Evolutionary conservation across 805 yeast species (phyloP).

Genomic region (Pichia membranifaciens): DNA sequence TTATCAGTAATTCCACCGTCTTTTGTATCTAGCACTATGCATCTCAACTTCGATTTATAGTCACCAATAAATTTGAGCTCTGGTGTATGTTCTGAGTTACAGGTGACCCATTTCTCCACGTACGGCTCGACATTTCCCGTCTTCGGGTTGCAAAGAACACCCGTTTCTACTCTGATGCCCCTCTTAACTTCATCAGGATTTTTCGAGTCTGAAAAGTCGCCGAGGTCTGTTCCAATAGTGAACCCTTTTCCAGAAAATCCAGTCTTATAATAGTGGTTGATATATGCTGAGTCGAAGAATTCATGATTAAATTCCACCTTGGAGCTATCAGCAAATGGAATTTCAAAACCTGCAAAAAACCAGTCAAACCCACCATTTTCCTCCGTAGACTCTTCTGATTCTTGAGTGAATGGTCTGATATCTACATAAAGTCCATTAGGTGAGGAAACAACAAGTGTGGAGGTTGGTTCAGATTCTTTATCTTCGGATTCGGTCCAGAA

Average conservation of each 20-base stretch:
- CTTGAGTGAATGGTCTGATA: conserved; percentile 31
- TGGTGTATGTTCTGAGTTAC: conserved; percentile 32
- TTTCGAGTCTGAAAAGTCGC: not conserved
- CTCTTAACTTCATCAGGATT: conserved; percentile 22
- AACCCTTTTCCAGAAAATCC: not conserved
- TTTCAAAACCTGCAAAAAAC: conserved; percentile 51
- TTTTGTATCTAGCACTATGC: conserved; percentile 21
- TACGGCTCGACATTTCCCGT: conserved; percentile 39
- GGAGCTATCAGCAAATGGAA: conserved; percentile 22
- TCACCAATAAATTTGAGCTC: conserved; percentile 13
- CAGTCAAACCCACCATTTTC: conserved; percentile 38
- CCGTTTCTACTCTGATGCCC: conserved; percentile 45
- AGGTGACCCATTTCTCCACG: conserved; percentile 49
- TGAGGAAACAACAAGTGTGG: conserved; percentile 44
- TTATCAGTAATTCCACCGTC: conserved; percentile 10
- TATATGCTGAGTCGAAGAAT: conserved; percentile 37
- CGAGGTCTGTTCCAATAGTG: conserved; percentile 14
- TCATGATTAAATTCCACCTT: conserved; percentile 37
- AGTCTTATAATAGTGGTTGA: conserved; percentile 17
- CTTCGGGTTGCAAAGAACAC: conserved; percentile 41
- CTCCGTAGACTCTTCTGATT: not conserved
- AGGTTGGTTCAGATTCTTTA: conserved; percentile 37
- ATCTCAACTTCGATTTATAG: conserved; percentile 22
- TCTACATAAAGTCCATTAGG: conserved; percentile 44
- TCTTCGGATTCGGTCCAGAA: conserved; percentile 41